Base-by-base conservation (phyloP, 2,329 filamentous ascomycete genomes). In the Coleophoma eucalyptorum region DNA sequence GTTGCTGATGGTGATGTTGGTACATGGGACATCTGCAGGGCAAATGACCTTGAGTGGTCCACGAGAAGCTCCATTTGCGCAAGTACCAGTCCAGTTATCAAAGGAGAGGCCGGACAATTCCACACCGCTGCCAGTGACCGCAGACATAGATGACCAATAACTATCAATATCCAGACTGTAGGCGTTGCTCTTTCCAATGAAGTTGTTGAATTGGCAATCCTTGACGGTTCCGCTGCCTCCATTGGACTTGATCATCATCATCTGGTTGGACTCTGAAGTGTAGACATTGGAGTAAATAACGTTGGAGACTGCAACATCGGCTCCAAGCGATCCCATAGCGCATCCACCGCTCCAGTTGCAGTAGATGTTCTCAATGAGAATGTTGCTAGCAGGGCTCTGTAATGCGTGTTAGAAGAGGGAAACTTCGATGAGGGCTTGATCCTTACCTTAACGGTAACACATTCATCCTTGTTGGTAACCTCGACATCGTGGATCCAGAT, bases 401-500 rank as follows among this genome's bases (percentile, higher is more conserved):
- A 7, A 16, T 5, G 26, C 26, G 10, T 26, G 26, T 26, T 26
- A 26, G 26, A 26, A 26, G 10, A 8, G 10, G 6, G 26, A 26
- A 26, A 3, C n/a, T n/a, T 26, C 21, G 10, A 8, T 5, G 26
- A 26, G 26, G 26, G 4, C 2, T 19, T 42, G 13, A 19, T 42
- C 20, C 13, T 19, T 50, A 53, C 53, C 51, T 79, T 82, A 52
- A 81, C 74, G 2, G 78, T 81, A 1, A 82, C 76, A 61, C 78
- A 82, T 59, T 83, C 80, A 59, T 83, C 79, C 63, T 80, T 81
- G 72, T 83, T 83, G 26, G 80, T 81, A 5, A 83, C 79, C 67
- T 77, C 77, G 37, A 83, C 68, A 62, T 84, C 79, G 60, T 83
- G 79, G 48, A 82, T 67, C 74, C 75, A 79, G 48, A 81, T 72